These are phyloP conservation scores for Colletotrichum camelliae DNA, from an alignment of 2,329 filamentous ascomycete genomes.

Conservation along the genomic window DNA sequence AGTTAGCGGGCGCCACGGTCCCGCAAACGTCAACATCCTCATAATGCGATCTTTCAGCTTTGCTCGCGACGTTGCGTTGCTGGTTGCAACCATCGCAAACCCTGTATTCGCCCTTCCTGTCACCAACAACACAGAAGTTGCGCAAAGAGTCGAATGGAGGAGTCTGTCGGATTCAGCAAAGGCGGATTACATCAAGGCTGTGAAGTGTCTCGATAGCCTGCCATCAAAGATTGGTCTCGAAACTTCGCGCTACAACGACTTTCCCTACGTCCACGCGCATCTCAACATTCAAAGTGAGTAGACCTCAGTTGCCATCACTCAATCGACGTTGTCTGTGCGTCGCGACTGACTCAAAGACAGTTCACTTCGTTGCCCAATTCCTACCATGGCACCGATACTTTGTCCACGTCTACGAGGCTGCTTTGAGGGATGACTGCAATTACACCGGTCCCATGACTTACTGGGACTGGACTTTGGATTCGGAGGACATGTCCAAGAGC, in stretches of 20 bases:
- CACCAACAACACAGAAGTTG: not conserved
- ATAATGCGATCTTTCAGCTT: not conserved
- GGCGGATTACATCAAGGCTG: conserved; percentile 22
- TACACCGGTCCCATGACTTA: conserved; percentile 28
- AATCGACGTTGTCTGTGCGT: not conserved
- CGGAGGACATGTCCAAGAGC: conserved; percentile 26
- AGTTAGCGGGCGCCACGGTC: not conserved
- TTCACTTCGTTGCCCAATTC: conserved; percentile 34
- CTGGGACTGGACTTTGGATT: conserved; percentile 41
- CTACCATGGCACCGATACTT: conserved; percentile 41
- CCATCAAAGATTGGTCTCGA: conserved; percentile 29
- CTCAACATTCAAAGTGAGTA: conserved; percentile 15
- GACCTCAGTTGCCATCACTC: not conserved
- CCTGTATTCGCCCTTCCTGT: not conserved
- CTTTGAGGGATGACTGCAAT: conserved; percentile 29
- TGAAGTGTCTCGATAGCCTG: conserved; percentile 30
- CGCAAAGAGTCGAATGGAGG: conserved; percentile 5
- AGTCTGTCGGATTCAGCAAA: not conserved
- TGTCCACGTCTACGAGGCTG: conserved; percentile 33
- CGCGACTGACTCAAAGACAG: conserved; percentile 9
- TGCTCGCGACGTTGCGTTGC: not conserved
- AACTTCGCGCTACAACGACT: conserved; percentile 35
- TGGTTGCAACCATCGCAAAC: not conserved
- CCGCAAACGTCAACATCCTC: not conserved
- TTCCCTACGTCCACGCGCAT: conserved; percentile 30